Conservation (phyloP, 2,329 filamentous ascomycete species). For the Fusarium nurragi region DNA sequence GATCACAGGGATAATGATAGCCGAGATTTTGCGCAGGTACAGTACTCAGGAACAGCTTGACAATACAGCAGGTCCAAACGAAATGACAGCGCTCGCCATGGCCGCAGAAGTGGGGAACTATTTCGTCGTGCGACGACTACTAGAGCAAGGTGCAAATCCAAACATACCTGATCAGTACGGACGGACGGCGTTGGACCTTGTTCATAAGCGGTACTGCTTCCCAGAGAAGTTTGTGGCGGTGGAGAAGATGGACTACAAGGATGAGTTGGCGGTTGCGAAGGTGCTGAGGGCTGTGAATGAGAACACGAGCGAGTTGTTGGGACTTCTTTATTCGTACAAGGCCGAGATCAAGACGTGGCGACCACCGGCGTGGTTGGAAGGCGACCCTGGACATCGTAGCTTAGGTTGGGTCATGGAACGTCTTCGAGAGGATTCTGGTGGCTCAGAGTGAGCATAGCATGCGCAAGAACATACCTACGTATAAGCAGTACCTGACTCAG, state of each 20-base stretch:
- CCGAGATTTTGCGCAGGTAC: neutral
- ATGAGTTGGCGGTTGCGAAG: neutral
- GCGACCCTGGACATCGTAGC: neutral
- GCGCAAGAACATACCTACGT: fast-evolving
- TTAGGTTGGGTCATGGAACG: neutral
- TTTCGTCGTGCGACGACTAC: neutral
- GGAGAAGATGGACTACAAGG: neutral
- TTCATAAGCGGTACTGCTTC: neutral
- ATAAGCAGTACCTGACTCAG: neutral
- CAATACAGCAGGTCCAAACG: neutral
- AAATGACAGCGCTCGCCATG: slow-evolving; percentile 1
- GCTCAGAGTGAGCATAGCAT: neutral
- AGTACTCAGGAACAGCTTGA: neutral
- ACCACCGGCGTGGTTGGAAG: neutral
- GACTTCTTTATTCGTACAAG: neutral
- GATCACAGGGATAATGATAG: neutral
- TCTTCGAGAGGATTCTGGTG: neutral
- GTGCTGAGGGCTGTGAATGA: neutral
- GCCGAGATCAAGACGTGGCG: neutral
- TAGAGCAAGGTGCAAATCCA: neutral
- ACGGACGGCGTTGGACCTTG: neutral
- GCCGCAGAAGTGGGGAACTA: neutral
- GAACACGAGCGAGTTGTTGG: neutral
- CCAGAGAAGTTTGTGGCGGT: neutral
- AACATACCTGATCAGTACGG: neutral